Percentiles rank a stretch among this genome's conserved stretches.
phyloP scores from a whole-genome alignment of 768 basidiomycete genomes.

The Infundibulicybe gibba region DNA sequence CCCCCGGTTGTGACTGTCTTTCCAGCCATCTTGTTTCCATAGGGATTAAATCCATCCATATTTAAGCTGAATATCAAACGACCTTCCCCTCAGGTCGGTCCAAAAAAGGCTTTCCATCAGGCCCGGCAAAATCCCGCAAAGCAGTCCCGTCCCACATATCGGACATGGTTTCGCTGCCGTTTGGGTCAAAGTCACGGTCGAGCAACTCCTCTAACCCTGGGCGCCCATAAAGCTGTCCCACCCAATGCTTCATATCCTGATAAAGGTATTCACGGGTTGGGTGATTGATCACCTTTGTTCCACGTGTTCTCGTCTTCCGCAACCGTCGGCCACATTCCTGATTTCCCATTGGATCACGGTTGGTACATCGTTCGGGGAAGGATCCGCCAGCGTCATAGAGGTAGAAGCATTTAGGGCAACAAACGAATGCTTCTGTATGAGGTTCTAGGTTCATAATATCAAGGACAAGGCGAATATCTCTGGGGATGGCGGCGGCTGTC shows the following conservation, averaged over 20 bases:
- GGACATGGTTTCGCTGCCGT: constrained; percentile 4
- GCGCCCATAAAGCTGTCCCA: constrained; percentile 17
- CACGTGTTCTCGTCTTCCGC: background rate
- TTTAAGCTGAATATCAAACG: constrained; percentile 24
- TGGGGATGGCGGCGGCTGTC: background rate
- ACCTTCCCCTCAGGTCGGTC: constrained; percentile 11
- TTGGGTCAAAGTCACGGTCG: constrained; percentile 10
- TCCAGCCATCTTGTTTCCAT: constrained; percentile 22
- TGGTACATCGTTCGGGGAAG: constrained; percentile 16
- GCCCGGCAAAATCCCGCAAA: constrained; percentile 17
- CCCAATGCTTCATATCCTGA: constrained; percentile 22
- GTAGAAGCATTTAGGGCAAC: constrained; percentile 21
- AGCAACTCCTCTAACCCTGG: constrained; percentile 21
- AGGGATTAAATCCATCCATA: constrained; percentile 35
- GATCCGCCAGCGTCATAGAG: constrained; percentile 11
- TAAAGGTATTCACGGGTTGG: constrained; percentile 15
- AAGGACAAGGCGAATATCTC: constrained; percentile 9
- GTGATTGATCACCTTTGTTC: background rate
- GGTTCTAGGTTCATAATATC: constrained; percentile 14
- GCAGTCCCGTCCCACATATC: constrained; percentile 24
- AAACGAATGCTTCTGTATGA: constrained; percentile 11
- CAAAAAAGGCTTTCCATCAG: constrained; percentile 18
- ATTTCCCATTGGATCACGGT: constrained; percentile 10
- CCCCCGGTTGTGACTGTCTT: constrained; percentile 17
- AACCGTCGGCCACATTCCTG: constrained; percentile 10